Base-by-base conservation (phyloP, 2,329 filamentous ascomycete species). In the Neonectria punicea region DNA sequence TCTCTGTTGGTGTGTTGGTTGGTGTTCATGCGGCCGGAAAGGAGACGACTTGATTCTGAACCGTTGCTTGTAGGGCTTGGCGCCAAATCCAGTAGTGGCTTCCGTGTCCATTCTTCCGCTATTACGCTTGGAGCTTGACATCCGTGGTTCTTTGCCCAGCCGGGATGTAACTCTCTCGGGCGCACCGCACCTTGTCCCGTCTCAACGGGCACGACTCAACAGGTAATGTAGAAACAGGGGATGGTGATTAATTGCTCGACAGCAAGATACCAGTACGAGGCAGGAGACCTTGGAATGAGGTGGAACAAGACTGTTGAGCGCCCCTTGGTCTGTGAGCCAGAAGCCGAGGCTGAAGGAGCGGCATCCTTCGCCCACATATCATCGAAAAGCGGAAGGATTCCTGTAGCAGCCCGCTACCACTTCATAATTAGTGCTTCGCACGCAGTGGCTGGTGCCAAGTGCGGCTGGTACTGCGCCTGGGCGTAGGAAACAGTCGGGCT, bases 1-100 rank as follows among this genome's bases (percentile, higher is more conserved):
- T 25, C 39, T n/a, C 39, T 41, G 39, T 18, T 18, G 16, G 39
- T 43, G 10, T 25, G 44, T 9, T 63, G 61, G 66, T 57, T 57
- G n/a, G n/a, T 51, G 47, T 51, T 51, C 47, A 51, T 51, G 47
- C 47, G 28, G 28, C 28, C n/a, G 16, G n/a, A 34, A 32, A 51
- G 16, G 47, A 34, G 28, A 18, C n/a, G 47, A 32, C 9, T 30
- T 18, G 25, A 50, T n/a, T 50, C 41, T 18, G n/a, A 14, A 32
- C 25, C 25, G n/a, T 14, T 46, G 22, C 22, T 20, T 28, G 16
- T 25, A 32, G 18, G 47, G 47, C 47, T 50, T 9, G 25, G 5
- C 28, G 20, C 47, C 47, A 30, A 25, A 50, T 30, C n/a, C 32
- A 28, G 49, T 13, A 51, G 49, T 36, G 10, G 18, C 30, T 6